Conservation (phyloP, 2,329 filamentous ascomycete genomes). For the Gyromitra esculenta region DNA sequence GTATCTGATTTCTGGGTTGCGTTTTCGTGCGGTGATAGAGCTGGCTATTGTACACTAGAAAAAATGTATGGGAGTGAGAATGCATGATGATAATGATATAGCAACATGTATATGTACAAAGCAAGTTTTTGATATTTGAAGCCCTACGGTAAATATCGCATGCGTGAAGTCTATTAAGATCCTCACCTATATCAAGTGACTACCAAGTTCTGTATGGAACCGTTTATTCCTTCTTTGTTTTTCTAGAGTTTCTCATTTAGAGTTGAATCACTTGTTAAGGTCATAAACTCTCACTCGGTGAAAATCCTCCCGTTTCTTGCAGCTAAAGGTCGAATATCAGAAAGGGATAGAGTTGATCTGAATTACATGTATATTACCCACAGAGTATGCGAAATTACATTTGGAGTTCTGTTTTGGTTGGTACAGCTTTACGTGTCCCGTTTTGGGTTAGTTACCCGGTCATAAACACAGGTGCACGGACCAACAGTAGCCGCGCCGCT, state of each 20-base stretch:
- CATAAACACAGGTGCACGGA: conserved; percentile 21
- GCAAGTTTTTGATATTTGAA: not conserved
- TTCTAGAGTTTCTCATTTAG: not conserved
- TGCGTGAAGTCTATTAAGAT: not conserved
- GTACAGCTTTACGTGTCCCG: not conserved
- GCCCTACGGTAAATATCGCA: not conserved
- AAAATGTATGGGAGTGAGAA: conserved; percentile 21
- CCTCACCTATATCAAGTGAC: not conserved
- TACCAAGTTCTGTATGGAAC: no score
- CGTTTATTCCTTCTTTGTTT: no score
- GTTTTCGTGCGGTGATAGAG: conserved; percentile 9
- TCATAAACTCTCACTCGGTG: conserved; percentile 4
- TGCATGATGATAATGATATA: conserved; percentile 33
- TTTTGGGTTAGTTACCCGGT: conserved; percentile 44
- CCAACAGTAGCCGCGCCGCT: conserved; percentile 28
- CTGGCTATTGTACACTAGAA: conserved; percentile 36
- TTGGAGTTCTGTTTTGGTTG: not conserved
- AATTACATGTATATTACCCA: not conserved
- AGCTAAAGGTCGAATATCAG: not conserved
- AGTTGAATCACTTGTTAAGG: not conserved
- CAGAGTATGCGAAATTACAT: not conserved
- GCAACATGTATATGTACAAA: not conserved
- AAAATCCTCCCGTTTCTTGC: not conserved
- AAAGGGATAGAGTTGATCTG: not conserved
- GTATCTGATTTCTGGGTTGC: conserved; percentile 26